phyloP scores from a whole-genome alignment of 441 rosid species.

The Pelargonium myrrhifolium region DNA sequence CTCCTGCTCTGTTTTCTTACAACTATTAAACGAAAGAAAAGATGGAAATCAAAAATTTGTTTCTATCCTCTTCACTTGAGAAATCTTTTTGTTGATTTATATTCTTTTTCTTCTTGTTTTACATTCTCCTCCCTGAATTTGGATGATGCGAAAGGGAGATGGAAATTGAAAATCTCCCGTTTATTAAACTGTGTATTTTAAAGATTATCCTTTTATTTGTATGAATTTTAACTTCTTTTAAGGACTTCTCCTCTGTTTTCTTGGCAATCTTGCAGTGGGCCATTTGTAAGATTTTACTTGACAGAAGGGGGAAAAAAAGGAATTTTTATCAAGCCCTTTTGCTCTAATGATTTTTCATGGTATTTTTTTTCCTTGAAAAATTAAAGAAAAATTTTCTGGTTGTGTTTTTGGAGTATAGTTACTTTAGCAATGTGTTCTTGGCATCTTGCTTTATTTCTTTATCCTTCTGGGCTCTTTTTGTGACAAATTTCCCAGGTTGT shows the following conservation, averaged over 20 bases:
- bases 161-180: background rate
- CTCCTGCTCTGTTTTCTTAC: background rate
- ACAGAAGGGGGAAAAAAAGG: no score
- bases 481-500: background rate
- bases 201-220: background rate
- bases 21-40: background rate
- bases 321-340: background rate
- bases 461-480: background rate
- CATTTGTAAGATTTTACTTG: no score
- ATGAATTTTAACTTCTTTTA: background rate
- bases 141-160: background rate
- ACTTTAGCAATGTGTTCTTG: background rate
- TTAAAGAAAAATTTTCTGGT: background rate
- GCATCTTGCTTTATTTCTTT: background rate
- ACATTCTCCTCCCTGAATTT: background rate
- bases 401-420: background rate
- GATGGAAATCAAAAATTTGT: background rate
- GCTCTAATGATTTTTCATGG: background rate
- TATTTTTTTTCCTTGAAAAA: background rate
- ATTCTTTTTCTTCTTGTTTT: background rate
- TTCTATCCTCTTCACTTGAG: background rate
- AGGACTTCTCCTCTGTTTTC: background rate
- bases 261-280: background rate
- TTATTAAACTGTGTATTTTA: background rate
- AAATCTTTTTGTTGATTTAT: background rate